Base-by-base conservation (phyloP, 805 yeast genomes). In the Candida incommunis region DNA sequence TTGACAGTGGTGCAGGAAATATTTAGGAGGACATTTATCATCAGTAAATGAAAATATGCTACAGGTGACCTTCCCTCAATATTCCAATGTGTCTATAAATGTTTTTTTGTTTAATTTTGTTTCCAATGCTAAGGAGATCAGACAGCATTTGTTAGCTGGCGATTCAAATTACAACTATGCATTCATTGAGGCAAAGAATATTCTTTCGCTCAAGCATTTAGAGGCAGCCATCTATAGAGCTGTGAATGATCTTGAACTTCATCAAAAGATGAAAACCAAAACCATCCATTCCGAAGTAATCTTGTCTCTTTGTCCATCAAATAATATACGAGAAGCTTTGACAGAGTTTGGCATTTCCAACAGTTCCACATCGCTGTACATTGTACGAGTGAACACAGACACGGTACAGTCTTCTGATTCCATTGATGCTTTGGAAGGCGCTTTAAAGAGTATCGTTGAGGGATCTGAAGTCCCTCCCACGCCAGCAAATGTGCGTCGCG, bases 251-350 rank as follows among this genome's bases (percentile, higher is more conserved):
- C 53, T 59, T 22, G 57, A 57, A 1, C 65, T 67, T 29, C 73
- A 67, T 13, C 67, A 61, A 20, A 20, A 52, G 41, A 68, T 75
- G 67, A 71, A 78, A 51, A 79, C 94, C 7, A 76, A 72, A 51
- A 71, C 78, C 0, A 52, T 84, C 25, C 82, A 82, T 55, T 78
- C 92, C 0, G 94, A 85, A 54, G 67, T 81, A 34, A 72, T 83
- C 22, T 74, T 79, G 54, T 74, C 78, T 47, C 63, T 85, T 47
- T 75, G 87, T 1, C 85, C 90, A 5, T 7, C 18, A 4, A 18
- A n/a, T 16, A n/a, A 18, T n/a, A n/a, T 31, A 11, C 18, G 37
- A 5, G 18, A 69, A 58, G 71, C 71, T 0, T 54, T 67, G 46
- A 63, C 58, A 43, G 52, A 62, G 43, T 67, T 66, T 52, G 71